These are phyloP conservation scores for Ceratocystis cacaofunesta DNA, from an alignment of 2,329 filamentous ascomycete genomes.

Conservation along the genomic window DNA sequence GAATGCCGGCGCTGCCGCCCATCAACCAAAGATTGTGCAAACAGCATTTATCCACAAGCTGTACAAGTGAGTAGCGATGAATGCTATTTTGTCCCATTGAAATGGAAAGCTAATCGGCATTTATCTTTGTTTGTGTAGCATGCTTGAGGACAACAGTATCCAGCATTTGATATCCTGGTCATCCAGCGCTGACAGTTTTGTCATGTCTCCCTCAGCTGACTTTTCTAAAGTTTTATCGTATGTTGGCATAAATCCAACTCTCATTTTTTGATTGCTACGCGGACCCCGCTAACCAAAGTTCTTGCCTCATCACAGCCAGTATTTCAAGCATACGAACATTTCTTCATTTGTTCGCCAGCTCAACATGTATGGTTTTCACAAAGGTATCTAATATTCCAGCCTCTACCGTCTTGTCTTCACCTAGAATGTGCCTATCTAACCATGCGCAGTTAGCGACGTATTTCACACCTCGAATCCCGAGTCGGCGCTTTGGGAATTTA, in stretches of 20 bases:
- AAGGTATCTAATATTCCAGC: slow-evolving; percentile 44
- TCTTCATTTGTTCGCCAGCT: slow-evolving; percentile 95
- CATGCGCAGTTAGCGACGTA: slow-evolving; percentile 71
- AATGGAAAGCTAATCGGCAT: slow-evolving; percentile 21
- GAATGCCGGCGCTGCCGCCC: slow-evolving; percentile 57
- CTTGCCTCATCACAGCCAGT: slow-evolving; percentile 48
- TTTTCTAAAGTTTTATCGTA: slow-evolving; percentile 98
- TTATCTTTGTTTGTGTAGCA: slow-evolving; percentile 38
- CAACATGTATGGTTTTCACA: slow-evolving; percentile 99
- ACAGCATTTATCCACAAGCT: slow-evolving; percentile 98
- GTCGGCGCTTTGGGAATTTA: slow-evolving; percentile 94
- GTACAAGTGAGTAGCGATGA: slow-evolving; percentile 54
- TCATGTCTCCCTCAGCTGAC: slow-evolving; percentile 94
- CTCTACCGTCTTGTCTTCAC: background rate
- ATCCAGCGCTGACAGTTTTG: slow-evolving; percentile 83
- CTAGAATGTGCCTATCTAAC: slow-evolving; percentile 4
- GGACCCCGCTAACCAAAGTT: background rate
- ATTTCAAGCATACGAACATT: slow-evolving; percentile 99
- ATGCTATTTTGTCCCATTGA: background rate
- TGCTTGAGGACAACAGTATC: slow-evolving; percentile 88
- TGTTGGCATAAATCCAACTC: slow-evolving; percentile 26
- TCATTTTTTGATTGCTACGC: no score
- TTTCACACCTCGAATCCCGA: slow-evolving; percentile 92
- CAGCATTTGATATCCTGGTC: slow-evolving; percentile 97
- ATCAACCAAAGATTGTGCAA: slow-evolving; percentile 94